phyloP scores from a whole-genome alignment of 2,329 filamentous ascomycete species.

The Ascochyta viciae-villosae region DNA sequence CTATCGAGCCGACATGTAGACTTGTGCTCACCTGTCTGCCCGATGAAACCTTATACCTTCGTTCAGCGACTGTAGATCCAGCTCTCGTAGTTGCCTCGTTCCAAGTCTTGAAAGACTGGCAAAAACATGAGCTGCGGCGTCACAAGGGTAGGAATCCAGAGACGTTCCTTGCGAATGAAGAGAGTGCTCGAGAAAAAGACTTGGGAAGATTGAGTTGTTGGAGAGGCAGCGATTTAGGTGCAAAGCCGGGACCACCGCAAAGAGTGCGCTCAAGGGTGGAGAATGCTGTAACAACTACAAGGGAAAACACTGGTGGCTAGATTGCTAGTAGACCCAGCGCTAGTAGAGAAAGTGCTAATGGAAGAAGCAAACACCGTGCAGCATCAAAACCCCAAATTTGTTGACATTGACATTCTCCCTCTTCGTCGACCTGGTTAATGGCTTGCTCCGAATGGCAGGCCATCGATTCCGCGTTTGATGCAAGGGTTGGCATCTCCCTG shows the following conservation, averaged over 20 bases:
- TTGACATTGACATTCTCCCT: too few species aligned
- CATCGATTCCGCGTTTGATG: too few species aligned
- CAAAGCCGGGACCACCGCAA: conserved; percentile 10
- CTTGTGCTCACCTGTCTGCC: conserved; percentile 35
- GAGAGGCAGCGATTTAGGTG: conserved; percentile 29
- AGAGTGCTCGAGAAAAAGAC: conserved; percentile 27
- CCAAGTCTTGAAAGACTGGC: conserved; percentile 46
- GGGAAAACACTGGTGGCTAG: too few species aligned
- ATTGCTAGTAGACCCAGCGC: too few species aligned
- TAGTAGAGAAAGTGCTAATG: too few species aligned
- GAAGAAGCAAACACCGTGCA: too few species aligned
- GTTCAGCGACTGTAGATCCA: conserved; percentile 31
- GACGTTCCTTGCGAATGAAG: conserved; percentile 32
- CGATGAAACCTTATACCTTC: conserved; percentile 41
- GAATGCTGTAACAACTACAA: not conserved
- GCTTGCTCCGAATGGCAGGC: too few species aligned
- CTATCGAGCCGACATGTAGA: conserved; percentile 25
- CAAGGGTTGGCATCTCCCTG: too few species aligned
- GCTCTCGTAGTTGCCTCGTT: conserved; percentile 40
- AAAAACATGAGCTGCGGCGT: conserved; percentile 32
- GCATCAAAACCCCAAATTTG: too few species aligned
- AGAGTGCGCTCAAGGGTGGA: conserved; percentile 22
- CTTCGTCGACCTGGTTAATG: too few species aligned
- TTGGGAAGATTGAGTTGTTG: conserved; percentile 39
- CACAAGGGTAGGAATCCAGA: conserved; percentile 28